Conservation (phyloP, 805 yeast species). For the Priceomyces haplophilus region DNA sequence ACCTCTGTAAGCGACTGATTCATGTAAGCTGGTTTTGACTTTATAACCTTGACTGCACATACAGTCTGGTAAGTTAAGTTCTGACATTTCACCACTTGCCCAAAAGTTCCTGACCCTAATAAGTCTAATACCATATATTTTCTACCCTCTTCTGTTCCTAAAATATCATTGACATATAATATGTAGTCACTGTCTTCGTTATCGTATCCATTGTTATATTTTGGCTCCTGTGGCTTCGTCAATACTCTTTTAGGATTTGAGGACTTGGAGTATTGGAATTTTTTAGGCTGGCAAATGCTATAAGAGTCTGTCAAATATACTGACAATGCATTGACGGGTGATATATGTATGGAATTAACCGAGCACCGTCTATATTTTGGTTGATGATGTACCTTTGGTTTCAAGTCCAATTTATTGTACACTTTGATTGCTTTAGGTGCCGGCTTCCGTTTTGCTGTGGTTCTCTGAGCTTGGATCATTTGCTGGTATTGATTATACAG, state of each 20-base stretch:
- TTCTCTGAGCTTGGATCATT: constrained; percentile 20
- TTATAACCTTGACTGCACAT: constrained; percentile 92
- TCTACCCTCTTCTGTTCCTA: constrained; percentile 81
- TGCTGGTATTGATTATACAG: constrained; percentile 36
- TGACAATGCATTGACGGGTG: constrained; percentile 81
- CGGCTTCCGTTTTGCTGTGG: constrained; percentile 21
- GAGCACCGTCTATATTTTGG: constrained; percentile 74
- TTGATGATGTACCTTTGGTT: constrained; percentile 56
- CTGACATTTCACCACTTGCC: constrained; percentile 96
- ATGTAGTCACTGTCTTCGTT: constrained; percentile 89
- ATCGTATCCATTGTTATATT: constrained; percentile 77
- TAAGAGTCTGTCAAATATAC: constrained; percentile 75
- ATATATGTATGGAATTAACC: constrained; percentile 57
- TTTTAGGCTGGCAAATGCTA: constrained; percentile 73
- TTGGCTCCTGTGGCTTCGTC: constrained; percentile 88
- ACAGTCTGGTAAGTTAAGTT: constrained; percentile 74
- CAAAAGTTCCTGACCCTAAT: constrained; percentile 95
- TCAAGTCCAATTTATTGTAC: constrained; percentile 46
- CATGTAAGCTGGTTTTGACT: constrained; percentile 84
- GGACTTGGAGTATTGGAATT: constrained; percentile 74
- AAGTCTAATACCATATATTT: constrained; percentile 87
- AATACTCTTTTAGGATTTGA: constrained; percentile 89
- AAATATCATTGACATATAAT: constrained; percentile 86
- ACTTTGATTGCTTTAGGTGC: constrained; percentile 51
- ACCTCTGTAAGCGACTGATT: constrained; percentile 93